Conservation (phyloP, 192 early-diverging fungal genomes). For the Rhizoclosmatium sp. region DNA sequence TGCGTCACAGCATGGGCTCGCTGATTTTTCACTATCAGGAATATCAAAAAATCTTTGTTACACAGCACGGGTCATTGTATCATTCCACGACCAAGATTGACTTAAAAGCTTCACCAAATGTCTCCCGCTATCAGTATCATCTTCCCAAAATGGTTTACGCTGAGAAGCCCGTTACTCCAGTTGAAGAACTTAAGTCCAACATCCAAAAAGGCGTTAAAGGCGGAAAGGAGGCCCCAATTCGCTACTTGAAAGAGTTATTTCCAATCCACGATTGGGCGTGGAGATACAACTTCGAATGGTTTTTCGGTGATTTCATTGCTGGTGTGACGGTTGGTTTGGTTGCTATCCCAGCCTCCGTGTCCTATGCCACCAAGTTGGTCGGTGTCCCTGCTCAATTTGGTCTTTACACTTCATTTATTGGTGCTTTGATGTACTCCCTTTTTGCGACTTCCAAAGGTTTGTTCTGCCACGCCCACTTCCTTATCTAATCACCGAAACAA, state of each 20-base stretch:
- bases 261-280: slow-evolving; percentile 61
- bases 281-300: slow-evolving; percentile 71
- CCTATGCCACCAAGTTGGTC: slow-evolving; percentile 77
- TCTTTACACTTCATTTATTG: slow-evolving; percentile 77
- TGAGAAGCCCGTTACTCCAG: neutral
- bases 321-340: slow-evolving; percentile 77
- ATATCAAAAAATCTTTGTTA: too few relatives aligned
- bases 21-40: too few relatives aligned
- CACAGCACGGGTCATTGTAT: too few relatives aligned
- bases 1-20: too few relatives aligned
- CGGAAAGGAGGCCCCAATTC: neutral
- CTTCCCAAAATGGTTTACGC: neutral
- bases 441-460: slow-evolving; percentile 76
- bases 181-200: neutral
- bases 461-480: neutral
- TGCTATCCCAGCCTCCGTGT: slow-evolving; percentile 72
- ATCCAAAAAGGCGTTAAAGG: neutral
- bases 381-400: slow-evolving; percentile 76
- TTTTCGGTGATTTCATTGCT: slow-evolving; percentile 72
- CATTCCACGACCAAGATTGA: too few relatives aligned
- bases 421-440: slow-evolving; percentile 70
- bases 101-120: too few relatives aligned
- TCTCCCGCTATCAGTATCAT: too few relatives aligned
- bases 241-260: slow-evolving; percentile 45
- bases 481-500: neutral